Conservation (phyloP, 768 basidiomycete genomes). For the Suillus lakei region DNA sequence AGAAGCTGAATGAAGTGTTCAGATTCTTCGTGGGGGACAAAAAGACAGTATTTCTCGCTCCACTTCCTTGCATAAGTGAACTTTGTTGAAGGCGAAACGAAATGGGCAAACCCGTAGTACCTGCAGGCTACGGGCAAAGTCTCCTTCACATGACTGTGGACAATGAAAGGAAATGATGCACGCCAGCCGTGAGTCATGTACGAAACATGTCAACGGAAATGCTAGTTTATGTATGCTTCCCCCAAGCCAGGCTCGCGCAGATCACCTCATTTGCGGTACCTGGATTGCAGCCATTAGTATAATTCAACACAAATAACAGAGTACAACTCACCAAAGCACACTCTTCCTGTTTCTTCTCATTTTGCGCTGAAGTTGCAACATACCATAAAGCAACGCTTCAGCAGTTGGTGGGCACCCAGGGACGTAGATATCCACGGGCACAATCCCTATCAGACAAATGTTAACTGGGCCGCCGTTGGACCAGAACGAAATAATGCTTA, state of each 20-base stretch:
- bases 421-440: slow-evolving; percentile 98
- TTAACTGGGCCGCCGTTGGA: neutral
- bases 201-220: neutral
- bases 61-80: neutral
- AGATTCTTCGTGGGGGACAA: neutral
- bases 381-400: slow-evolving; percentile 96
- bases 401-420: slow-evolving; percentile 95
- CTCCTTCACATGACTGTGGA: neutral
- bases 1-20: neutral
- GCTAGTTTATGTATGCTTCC: slow-evolving; percentile 32
- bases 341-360: slow-evolving; percentile 89
- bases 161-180: neutral
- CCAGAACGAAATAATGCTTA: slow-evolving; percentile 42
- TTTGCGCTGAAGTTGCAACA: slow-evolving; percentile 96
- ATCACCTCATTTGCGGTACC: slow-evolving; percentile 59
- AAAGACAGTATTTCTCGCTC: neutral
- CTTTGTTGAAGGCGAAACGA: neutral
- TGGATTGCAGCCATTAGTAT: slow-evolving; percentile 19
- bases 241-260: slow-evolving; percentile 12
- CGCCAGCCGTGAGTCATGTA: neutral
- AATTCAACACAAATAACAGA: neutral
- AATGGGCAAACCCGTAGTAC: neutral
- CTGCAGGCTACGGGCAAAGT: neutral
- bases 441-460: slow-evolving; percentile 66
- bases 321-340: slow-evolving; percentile 72